Percentiles rank a stretch among this genome's conserved stretches.
Evolutionary conservation across 257 asterid species (phyloP).

Genomic region (Lantana camara): DNA sequence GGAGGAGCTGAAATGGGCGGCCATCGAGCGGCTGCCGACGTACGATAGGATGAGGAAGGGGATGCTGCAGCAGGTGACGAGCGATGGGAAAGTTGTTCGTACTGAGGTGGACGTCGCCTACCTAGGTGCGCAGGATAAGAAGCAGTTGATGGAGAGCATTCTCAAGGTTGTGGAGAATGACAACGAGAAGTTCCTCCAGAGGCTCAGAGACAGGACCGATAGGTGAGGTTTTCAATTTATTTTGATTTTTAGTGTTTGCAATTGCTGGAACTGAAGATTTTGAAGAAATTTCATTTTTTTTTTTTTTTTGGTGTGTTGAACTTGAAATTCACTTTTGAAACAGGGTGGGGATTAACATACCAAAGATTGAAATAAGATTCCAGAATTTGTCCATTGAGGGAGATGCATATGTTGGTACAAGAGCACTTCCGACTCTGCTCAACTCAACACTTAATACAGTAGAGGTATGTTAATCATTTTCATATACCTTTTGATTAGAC

Average conservation of each 20-base stretch:
- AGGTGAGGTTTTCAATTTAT: constrained; percentile 33
- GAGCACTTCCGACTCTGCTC: constrained; percentile 67
- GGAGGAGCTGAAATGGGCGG: constrained; percentile 68
- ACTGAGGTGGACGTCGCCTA: constrained; percentile 50
- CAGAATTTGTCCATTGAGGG: constrained; percentile 59
- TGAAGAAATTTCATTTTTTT: not conserved
- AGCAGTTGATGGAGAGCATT: constrained; percentile 53
- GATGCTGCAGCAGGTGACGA: constrained; percentile 48
- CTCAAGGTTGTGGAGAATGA: constrained; percentile 59
- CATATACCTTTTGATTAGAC: too few species aligned
- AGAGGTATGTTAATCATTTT: constrained; percentile 44
- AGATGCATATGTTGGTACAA: constrained; percentile 58
- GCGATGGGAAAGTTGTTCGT: constrained; percentile 43
- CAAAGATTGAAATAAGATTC: constrained; percentile 60
- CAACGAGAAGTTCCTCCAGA: constrained; percentile 50
- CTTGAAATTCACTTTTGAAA: not conserved
- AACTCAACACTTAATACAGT: constrained; percentile 57
- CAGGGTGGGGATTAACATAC: constrained; percentile 70
- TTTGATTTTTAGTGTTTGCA: not conserved
- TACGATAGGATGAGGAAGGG: constrained; percentile 58
- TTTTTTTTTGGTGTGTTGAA: not conserved
- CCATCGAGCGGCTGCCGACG: constrained; percentile 62
- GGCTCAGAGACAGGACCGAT: constrained; percentile 57
- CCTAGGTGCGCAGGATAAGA: constrained; percentile 52
- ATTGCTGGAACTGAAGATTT: not conserved